Percentiles rank a stretch among this genome's conserved stretches.
phyloP scores from a whole-genome alignment of 257 asterid species.

The Gynochthodes officinalis region DNA sequence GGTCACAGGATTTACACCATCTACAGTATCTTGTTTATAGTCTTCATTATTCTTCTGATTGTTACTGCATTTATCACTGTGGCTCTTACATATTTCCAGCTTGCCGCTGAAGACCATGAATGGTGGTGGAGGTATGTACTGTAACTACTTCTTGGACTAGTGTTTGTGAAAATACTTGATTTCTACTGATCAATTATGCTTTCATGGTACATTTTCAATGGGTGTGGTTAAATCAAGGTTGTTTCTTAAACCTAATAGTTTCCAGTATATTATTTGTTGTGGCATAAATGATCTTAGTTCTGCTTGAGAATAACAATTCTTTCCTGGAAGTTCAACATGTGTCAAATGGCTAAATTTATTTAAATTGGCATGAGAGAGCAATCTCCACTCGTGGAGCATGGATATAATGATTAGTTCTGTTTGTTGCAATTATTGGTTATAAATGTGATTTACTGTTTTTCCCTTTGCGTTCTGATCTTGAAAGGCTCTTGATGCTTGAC shows the following conservation, averaged over 20 bases:
- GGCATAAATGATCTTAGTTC: background rate
- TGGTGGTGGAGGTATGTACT: conserved; percentile 95
- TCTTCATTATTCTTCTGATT: conserved; percentile 76
- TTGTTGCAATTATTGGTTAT: background rate
- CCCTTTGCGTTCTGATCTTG: background rate
- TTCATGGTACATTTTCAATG: background rate
- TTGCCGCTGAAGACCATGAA: conserved; percentile 93
- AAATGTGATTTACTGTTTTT: background rate
- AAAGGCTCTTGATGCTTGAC: background rate
- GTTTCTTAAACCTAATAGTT: background rate
- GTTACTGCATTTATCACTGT: conserved; percentile 88
- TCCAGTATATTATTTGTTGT: background rate
- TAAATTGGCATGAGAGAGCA: background rate
- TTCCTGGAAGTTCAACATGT: background rate
- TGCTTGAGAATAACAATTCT: background rate
- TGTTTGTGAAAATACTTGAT: background rate
- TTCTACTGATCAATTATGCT: background rate
- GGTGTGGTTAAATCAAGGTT: background rate
- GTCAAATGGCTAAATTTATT: too few species aligned
- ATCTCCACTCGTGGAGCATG: background rate
- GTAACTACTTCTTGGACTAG: background rate
- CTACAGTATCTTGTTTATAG: conserved; percentile 80
- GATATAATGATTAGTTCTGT: background rate
- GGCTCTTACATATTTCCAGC: conserved; percentile 85
- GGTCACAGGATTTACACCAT: conserved; percentile 92